Base-by-base conservation (phyloP, 2,329 filamentous ascomycete genomes). In the Aphanocladium album region DNA sequence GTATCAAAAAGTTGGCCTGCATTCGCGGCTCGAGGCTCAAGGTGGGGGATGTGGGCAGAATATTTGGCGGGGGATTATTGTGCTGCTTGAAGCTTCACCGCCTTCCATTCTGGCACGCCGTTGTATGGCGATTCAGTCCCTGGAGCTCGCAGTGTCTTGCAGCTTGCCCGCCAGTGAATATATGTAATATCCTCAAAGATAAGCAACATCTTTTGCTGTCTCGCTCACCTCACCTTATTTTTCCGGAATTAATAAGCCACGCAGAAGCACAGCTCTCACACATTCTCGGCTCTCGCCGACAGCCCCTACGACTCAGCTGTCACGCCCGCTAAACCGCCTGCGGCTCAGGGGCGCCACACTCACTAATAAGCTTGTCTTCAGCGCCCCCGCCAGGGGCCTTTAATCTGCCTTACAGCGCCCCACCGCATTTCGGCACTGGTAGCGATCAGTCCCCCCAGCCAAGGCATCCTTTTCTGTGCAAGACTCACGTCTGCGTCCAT, bases 21-120 rank as follows among this genome's bases (percentile, higher is more conserved):
- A 8, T n/a, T 45, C 51, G 35, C 37, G 46, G 37, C 47, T 53
- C 56, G 37, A 53, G n/a, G 25, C 39, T 25, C 33, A 37, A 70
- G 69, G 66, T 69, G 70, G 68, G 69, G 69, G 65, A 57, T 57
- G 50, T 62, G 65, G 60, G 65, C 65, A 67, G 65, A 66, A 67
- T 66, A 45, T 54, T 57, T 66, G 60, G 64, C 63, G 64, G 63
- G 62, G 61, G 21, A 49, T 37, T 8, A 17, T 17, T 49, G 21
- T 27, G 51, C 21, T 17, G 23, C 6, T n/a, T 9, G 19, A 16
- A 23, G 19, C 1, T 37, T 64, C 58, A 65, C 64, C 64, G 64
- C 64, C 64, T 64, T 57, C 62, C 61, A 19, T 39, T 60, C 37
- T 60, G n/a, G 55, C 45, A 47, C 33, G 45, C 41, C 41, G 53